Percentiles rank a stretch among this genome's conserved stretches.
Evolutionary conservation across 768 basidiomycete species (phyloP).

Genomic region (Tylopilus balloui): DNA sequence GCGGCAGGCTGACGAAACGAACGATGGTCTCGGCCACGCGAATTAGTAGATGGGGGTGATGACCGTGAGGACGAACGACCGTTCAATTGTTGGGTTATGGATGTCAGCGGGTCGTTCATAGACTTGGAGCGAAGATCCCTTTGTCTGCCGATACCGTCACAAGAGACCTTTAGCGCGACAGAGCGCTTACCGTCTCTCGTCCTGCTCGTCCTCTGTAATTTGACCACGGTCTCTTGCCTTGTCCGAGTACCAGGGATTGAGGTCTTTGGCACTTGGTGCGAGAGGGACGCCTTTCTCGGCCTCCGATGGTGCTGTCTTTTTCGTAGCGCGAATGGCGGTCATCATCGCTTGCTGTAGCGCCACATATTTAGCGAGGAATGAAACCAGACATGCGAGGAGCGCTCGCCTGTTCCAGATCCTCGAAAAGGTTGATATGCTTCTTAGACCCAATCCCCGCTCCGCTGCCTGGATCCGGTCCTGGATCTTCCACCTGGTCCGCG

Average conservation of each 20-base stretch:
- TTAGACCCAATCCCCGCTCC: constrained; percentile 29
- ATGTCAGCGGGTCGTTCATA: constrained; percentile 66
- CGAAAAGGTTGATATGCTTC: constrained; percentile 82
- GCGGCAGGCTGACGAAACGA: constrained; percentile 2
- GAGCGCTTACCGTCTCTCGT: constrained; percentile 35
- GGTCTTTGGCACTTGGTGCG: constrained; percentile 70
- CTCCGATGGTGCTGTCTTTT: constrained; percentile 45
- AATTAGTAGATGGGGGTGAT: constrained; percentile 8
- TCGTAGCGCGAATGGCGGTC: constrained; percentile 44
- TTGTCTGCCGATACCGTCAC: constrained; percentile 36
- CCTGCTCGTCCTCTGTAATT: constrained; percentile 28
- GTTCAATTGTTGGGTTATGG: constrained; percentile 64
- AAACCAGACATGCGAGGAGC: background rate
- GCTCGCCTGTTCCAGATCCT: constrained; percentile 70
- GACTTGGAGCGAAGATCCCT: constrained; percentile 63
- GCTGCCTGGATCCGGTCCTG: background rate
- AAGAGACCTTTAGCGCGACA: background rate
- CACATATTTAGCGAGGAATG: background rate
- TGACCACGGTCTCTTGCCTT: constrained; percentile 22
- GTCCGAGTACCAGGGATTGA: constrained; percentile 73
- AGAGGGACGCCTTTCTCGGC: constrained; percentile 70
- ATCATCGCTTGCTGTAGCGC: constrained; percentile 40
- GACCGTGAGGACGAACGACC: constrained; percentile 29
- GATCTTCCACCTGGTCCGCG: constrained; percentile 29
- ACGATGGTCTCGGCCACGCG: constrained; percentile 18